Conservation (phyloP, 2,329 filamentous ascomycete genomes). For the Zymoseptoria pseudotritici region DNA sequence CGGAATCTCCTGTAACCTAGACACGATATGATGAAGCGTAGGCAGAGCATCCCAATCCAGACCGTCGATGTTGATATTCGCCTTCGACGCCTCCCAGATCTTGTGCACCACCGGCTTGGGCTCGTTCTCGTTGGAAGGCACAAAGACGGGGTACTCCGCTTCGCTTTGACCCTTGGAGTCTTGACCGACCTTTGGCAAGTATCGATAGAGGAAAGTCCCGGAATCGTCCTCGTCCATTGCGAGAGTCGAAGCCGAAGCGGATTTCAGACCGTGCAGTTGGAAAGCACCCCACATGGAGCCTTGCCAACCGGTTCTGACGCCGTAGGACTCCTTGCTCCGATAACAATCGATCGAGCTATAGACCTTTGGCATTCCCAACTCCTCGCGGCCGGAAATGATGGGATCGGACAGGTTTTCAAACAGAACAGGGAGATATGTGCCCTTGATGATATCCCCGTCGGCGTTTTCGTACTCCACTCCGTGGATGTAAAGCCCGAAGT, state of each 20-base stretch:
- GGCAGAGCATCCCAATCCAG: conserved; percentile 7
- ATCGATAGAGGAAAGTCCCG: conserved; percentile 26
- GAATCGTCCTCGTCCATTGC: conserved; percentile 13
- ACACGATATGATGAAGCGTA: conserved; percentile 11
- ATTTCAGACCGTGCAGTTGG: conserved; percentile 11
- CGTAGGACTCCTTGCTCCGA: conserved; percentile 6
- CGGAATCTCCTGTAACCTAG: no score
- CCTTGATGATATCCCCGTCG: conserved; percentile 41
- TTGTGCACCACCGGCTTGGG: conserved; percentile 4
- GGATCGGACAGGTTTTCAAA: conserved; percentile 55
- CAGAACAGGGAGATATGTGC: conserved; percentile 50
- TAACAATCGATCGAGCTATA: conserved; percentile 24
- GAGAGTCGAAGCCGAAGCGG: neutral
- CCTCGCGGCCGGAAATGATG: conserved; percentile 53
- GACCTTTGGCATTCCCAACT: conserved; percentile 54
- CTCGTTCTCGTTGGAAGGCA: conserved; percentile 3
- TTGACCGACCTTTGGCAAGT: conserved; percentile 47
- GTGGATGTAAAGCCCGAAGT: conserved; percentile 56
- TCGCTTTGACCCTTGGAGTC: conserved; percentile 42
- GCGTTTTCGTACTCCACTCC: conserved; percentile 50
- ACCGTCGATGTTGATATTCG: conserved; percentile 4
- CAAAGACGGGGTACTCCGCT: conserved; percentile 11
- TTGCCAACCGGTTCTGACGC: conserved; percentile 13
- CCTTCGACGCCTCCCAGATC: conserved; percentile 1
- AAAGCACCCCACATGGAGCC: conserved; percentile 11